These are phyloP conservation scores for Vickermania spadyakhi DNA, from an alignment of 208 protist species.

Conservation along the genomic window DNA sequence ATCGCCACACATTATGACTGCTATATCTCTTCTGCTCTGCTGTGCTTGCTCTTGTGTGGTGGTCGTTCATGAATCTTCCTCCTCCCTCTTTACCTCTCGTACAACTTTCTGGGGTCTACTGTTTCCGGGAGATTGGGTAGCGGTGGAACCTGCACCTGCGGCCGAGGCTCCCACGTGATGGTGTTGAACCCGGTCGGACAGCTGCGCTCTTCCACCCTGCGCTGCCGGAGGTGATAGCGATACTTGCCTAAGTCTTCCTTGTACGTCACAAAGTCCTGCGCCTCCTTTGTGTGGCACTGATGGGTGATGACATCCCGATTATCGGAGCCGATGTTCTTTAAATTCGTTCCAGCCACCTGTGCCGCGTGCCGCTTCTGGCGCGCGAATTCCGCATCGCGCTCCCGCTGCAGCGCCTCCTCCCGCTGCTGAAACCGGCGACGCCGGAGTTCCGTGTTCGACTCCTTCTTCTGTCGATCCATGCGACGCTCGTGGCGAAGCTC, in stretches of 20 bases:
- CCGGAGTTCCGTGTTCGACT: conserved; percentile 6
- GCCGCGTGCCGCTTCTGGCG: conserved; percentile 13
- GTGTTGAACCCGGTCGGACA: conserved; percentile 52
- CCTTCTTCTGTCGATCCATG: not conserved
- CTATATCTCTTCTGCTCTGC: no score
- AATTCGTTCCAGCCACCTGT: conserved; percentile 14
- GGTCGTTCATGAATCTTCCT: no score
- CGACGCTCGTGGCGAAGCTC: conserved; percentile 27
- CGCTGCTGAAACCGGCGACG: conserved; percentile 14
- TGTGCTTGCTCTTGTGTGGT: no score
- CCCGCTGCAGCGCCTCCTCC: conserved; percentile 13
- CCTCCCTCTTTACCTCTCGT: no score
- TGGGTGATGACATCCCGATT: conserved; percentile 48
- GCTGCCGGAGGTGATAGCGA: conserved; percentile 30
- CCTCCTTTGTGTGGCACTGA: conserved; percentile 29
- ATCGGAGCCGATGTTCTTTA: conserved; percentile 41
- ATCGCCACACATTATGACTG: no score
- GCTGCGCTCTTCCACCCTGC: conserved; percentile 8
- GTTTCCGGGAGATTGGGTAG: conserved; percentile 3
- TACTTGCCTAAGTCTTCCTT: conserved; percentile 12
- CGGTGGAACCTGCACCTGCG: conserved; percentile 14
- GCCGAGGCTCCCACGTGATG: conserved; percentile 31
- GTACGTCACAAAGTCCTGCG: conserved; percentile 12
- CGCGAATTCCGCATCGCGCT: conserved; percentile 24
- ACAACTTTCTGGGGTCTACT: not conserved